Evolutionary conservation across 257 asterid species (phyloP), one percentile per base, ranked within the genome.

Genomic region (Cinchona pubescens): DNA sequence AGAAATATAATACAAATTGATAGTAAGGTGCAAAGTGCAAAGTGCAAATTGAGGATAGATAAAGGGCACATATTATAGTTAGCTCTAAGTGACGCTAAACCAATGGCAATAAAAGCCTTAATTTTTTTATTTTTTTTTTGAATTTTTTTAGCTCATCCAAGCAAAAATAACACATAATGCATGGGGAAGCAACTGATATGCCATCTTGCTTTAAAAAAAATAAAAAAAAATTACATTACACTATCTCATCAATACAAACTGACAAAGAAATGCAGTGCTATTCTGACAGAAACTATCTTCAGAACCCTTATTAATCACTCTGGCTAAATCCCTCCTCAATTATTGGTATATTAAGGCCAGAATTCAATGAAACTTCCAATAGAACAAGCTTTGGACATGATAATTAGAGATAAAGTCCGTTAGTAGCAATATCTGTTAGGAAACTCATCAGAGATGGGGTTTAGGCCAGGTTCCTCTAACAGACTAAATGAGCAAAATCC

Each of bases 401-500:
- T 11, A 35, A 6, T 68, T 61, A 62, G 34, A 73, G 53, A 84
- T 80, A 85, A 78, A 85, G 86, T 37, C 91, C 89, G 30, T 76
- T 13, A 1, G 84, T 83, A 71, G 91, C 88, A 78, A 75, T 76
- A 49, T 76, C 87, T 10, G 97, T 77, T 69, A 91, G 46, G 98
- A 43, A 95, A 86, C 76, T 89, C 94, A 3, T 87, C 89, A 72
- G 87, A 79, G 51, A 95, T 25, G 48, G 87, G 73, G 60, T 81
- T 80, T 81, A 95, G 84, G 21, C 84, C 90, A 11, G 90, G 87
- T 83, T 91, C 99, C 73, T 80, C 84, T 83, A 95, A 77, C 77
- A 95, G 74, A 86, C 98, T 95, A 83, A 90, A 91, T 34, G 95
- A 96, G 53, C 94, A 90, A 78, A 91, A 84, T 64, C 97, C 97